Evolutionary conservation across 2,329 filamentous ascomycete genomes (phyloP), one percentile per base, ranked within the genome.

Genomic region (Daldinia eschscholtzii): DNA sequence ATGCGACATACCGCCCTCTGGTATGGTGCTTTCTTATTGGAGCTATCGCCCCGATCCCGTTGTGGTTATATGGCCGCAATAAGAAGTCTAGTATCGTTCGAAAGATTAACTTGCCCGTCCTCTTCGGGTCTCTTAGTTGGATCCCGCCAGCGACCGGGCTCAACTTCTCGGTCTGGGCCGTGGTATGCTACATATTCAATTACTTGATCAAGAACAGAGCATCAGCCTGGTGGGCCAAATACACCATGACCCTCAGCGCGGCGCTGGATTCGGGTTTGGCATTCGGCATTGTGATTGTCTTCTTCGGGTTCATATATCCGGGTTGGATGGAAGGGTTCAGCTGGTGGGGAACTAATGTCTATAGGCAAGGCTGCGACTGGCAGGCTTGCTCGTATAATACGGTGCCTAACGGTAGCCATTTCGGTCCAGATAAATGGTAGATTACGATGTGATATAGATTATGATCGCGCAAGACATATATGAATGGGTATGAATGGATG

Each of bases 301-400:
- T 97, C 78, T 95, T 97, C 75, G 92, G 89, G 0, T 92, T 97
- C 72, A 86, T 96, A n/a, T 95, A 94, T 76, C 91, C 93, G 0
- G 92, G 92, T 0, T 88, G 86, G 83, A 91, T 91, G 83, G 86
- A 88, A 42, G 84, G 85, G 30, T 94, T 96, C 76, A 88, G 84
- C 64, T 97, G 93, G 93, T 97, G 93, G 93, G 93, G 93, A 0
- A 97, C 93, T 0, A 92, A 96, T 76, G 86, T 95, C 4, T 94
- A 93, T 78, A 94, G 93, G 79, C 85, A 89, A 79, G 93, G 93
- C 20, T 96, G 93, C 79, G 93, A 96, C 81, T 96, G 93, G 92
- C 85, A 90, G 77, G 93, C 92, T 48, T 96, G 93, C 78, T 81
- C 92, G 0, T 95, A 91, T 76, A 88, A 84, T 62, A 85, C 80